These are phyloP conservation scores for Cubamyces sp. DNA, from an alignment of 768 basidiomycete species.

Conservation along the genomic window DNA sequence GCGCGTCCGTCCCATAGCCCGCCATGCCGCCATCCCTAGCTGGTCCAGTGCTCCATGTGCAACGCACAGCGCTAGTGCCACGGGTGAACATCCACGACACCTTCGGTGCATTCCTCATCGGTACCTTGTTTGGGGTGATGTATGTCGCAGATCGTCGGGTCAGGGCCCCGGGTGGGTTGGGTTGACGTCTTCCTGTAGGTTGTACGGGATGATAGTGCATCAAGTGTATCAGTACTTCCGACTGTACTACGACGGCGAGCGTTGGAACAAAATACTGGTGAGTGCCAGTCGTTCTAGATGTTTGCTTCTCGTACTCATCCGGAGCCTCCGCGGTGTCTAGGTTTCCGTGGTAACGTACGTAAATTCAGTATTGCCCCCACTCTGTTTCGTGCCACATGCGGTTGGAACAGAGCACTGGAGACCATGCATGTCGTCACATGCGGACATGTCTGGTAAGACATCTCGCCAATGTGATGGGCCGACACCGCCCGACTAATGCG, in stretches of 20 bases:
- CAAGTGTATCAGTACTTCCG: conserved; percentile 14
- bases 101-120: conserved; percentile 12
- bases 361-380: no score
- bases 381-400: no score
- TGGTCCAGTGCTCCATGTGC: background rate
- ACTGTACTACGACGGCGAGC: background rate
- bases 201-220: conserved; percentile 13
- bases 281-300: background rate
- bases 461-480: no score
- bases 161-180: no score
- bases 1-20: background rate
- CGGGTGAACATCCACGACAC: conserved; percentile 2
- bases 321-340: background rate
- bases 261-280: background rate
- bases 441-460: background rate
- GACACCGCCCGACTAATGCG: background rate
- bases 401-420: conserved; percentile 1
- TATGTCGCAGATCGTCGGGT: background rate
- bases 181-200: background rate
- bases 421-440: conserved; percentile 5
- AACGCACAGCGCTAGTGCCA: background rate
- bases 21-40: background rate
- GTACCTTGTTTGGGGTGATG: conserved; percentile 13
- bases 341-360: background rate
- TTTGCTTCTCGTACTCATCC: no score